phyloP scores from a whole-genome alignment of 352 stramenopile species.

The Phytophthora citrophthora region DNA sequence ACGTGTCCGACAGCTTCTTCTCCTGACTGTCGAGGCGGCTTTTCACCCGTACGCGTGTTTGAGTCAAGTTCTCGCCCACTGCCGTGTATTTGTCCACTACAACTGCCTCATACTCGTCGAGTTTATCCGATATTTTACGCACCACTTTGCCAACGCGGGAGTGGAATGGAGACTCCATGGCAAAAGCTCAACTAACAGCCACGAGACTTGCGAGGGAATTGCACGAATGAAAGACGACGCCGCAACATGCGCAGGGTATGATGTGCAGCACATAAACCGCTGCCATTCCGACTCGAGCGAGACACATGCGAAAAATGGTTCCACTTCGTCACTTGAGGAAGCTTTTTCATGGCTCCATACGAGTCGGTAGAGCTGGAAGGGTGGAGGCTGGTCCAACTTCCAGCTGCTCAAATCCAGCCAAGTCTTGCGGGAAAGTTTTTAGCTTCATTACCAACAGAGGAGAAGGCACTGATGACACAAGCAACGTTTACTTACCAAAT shows the following conservation, averaged over 20 bases:
- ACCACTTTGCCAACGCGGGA: conserved; percentile 4
- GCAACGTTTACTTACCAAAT: neutral
- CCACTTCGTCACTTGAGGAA: conserved; percentile 7
- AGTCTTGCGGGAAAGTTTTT: neutral
- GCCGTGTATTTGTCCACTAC: conserved; percentile 22
- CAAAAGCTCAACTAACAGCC: neutral
- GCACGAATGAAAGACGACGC: conserved; percentile 17
- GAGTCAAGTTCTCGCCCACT: conserved; percentile 13
- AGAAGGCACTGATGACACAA: neutral
- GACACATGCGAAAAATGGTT: neutral
- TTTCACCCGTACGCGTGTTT: conserved; percentile 16
- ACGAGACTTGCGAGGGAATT: conserved; percentile 1
- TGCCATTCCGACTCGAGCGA: neutral
- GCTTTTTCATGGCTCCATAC: neutral
- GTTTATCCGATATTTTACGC: conserved; percentile 16
- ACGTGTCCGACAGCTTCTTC: conserved; percentile 19
- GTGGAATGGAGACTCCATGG: conserved; percentile 24
- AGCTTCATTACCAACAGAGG: neutral
- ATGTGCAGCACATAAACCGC: conserved; percentile 13
- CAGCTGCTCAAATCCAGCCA: neutral
- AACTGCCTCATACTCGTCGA: conserved; percentile 23
- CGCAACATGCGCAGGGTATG: conserved; percentile 1
- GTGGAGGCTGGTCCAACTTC: neutral
- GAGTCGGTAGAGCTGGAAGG: neutral
- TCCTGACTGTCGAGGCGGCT: conserved; percentile 15